phyloP scores from a whole-genome alignment of 1,284 basidiomycete species.

The Cutaneotrichosporon sp. region DNA sequence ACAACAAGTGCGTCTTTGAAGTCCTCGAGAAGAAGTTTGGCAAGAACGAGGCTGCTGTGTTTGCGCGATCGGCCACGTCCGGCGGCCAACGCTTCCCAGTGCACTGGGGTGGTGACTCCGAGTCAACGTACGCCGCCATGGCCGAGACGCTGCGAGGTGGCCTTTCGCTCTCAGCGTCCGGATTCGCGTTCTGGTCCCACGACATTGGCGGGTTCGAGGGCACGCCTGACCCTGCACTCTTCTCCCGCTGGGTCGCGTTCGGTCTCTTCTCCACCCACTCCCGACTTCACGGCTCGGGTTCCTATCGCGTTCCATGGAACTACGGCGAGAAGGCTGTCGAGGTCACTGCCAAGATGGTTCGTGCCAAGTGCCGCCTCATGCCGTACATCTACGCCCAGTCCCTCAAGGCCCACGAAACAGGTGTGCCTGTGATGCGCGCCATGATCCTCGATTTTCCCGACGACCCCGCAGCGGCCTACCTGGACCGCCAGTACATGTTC shows the following conservation, averaged over 20 bases:
- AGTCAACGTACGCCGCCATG: slow-evolving; percentile 72
- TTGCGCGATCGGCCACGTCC: slow-evolving; percentile 61
- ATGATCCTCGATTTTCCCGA: slow-evolving; percentile 69
- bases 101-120: slow-evolving; percentile 69
- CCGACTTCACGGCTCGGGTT: slow-evolving; percentile 64
- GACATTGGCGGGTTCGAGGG: slow-evolving; percentile 71
- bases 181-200: slow-evolving; percentile 66
- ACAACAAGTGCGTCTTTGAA: slow-evolving; percentile 66
- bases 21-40: slow-evolving; percentile 59
- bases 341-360: slow-evolving; percentile 61
- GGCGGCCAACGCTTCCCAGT: slow-evolving; percentile 60
- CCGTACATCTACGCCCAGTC: slow-evolving; percentile 67
- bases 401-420: slow-evolving; percentile 57
- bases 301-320: slow-evolving; percentile 70
- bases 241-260: slow-evolving; percentile 71
- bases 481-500: slow-evolving; percentile 64
- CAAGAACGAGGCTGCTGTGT: slow-evolving; percentile 62
- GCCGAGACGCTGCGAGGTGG: slow-evolving; percentile 65
- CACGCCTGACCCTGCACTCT: slow-evolving; percentile 52
- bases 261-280: slow-evolving; percentile 51
- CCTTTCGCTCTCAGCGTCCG: slow-evolving; percentile 61
- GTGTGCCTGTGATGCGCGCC: slow-evolving; percentile 62
- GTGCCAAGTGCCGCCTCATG: slow-evolving; percentile 67
- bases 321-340: slow-evolving; percentile 66
- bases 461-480: slow-evolving; percentile 60